Percentiles rank a stretch among this genome's conserved stretches.
Evolutionary conservation across 228 moss, liverwort and hornwort genomes (phyloP).

Genomic region (Sphagnum magellanicum): DNA sequence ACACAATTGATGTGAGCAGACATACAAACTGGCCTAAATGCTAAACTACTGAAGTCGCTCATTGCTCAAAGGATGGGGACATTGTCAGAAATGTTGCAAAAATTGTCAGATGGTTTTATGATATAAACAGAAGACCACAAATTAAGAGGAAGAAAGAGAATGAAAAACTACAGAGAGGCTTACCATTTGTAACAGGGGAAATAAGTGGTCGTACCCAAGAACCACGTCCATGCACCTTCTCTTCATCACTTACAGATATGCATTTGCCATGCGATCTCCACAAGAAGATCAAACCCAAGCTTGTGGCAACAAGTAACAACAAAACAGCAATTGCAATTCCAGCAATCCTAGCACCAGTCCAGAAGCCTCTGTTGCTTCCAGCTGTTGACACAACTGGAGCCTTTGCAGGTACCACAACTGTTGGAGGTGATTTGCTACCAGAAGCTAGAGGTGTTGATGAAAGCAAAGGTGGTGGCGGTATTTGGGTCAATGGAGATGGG

Average conservation of each 20-base stretch:
- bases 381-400: conserved; percentile 9
- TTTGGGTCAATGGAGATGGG: background rate
- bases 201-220: conserved; percentile 44
- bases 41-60: too few relatives aligned
- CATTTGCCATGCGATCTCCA: conserved; percentile 27
- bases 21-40: too few relatives aligned
- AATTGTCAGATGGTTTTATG: too few relatives aligned
- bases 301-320: conserved; percentile 19
- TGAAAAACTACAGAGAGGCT: background rate
- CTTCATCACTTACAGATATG: conserved; percentile 11
- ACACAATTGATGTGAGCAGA: too few relatives aligned
- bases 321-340: conserved; percentile 37
- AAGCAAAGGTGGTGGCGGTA: conserved; percentile 6
- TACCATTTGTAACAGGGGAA: conserved; percentile 30
- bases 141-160: too few relatives aligned
- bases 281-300: conserved; percentile 29
- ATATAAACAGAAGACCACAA: too few relatives aligned
- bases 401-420: conserved; percentile 7
- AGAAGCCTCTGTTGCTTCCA: conserved; percentile 24
- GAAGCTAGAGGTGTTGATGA: conserved; percentile 12
- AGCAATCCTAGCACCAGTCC: conserved; percentile 54
- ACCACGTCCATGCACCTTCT: conserved; percentile 19
- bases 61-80: too few relatives aligned
- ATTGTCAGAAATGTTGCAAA: too few relatives aligned
- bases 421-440: conserved; percentile 14